Evolutionary conservation across 345 rosid species (phyloP).

Genomic region (Xanthoceras sorbifolium): DNA sequence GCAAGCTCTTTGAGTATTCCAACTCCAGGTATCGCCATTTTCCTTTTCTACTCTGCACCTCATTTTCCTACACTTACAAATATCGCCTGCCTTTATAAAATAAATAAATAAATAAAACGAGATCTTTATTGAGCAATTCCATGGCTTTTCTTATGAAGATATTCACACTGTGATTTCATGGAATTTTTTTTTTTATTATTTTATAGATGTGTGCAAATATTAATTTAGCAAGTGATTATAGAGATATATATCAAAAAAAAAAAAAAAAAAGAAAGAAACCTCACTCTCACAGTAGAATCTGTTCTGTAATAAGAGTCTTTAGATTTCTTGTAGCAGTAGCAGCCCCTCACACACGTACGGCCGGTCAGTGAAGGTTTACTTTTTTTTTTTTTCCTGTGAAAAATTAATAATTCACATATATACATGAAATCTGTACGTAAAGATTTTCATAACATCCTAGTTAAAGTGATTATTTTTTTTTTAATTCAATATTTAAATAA

Average conservation of each 20-base stretch:
- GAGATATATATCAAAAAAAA: neutral
- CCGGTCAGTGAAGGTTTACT: too few relatives aligned
- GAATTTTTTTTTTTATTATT: neutral
- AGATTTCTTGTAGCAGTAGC: neutral
- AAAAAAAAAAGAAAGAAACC: too few relatives aligned
- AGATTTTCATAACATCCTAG: neutral
- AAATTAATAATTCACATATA: too few relatives aligned
- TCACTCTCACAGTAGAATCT: neutral
- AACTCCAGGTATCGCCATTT: slow-evolving; percentile 44
- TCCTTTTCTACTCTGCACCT: neutral
- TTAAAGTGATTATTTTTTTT: neutral
- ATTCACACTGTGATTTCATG: neutral
- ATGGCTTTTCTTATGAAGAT: neutral
- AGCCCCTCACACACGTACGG: neutral
- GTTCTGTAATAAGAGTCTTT: neutral
- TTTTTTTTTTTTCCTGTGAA: neutral
- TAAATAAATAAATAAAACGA: too few relatives aligned
- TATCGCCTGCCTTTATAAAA: too few relatives aligned
- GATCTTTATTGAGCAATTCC: too few relatives aligned
- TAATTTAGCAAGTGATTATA: neutral
- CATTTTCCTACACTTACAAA: neutral
- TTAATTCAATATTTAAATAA: neutral
- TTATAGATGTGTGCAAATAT: neutral
- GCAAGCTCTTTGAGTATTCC: slow-evolving; percentile 52
- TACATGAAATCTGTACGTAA: slow-evolving; percentile 2